Percentiles rank a stretch among this genome's conserved stretches.
Evolutionary conservation across 2,329 filamentous ascomycete genomes (phyloP).

Genomic region (Alternaria conjuncta): DNA sequence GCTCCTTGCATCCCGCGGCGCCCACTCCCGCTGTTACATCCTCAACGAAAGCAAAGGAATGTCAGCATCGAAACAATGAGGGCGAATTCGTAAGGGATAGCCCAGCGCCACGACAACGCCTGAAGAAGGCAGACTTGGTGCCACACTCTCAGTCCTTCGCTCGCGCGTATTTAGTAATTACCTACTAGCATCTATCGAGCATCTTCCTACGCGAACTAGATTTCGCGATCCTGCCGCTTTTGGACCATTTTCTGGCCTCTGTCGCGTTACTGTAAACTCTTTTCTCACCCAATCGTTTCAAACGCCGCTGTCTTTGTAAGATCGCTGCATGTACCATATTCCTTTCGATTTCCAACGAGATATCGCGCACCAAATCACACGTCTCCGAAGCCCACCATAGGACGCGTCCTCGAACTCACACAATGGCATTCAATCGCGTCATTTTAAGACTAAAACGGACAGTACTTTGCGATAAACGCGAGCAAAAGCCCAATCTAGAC

Average conservation of each 20-base stretch:
- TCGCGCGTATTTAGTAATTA: neutral
- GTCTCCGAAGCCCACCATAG: neutral
- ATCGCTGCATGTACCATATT: neutral
- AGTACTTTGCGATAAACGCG: neutral
- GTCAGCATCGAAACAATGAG: constrained; percentile 29
- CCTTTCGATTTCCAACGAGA: neutral
- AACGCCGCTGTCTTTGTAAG: neutral
- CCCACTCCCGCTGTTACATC: constrained; percentile 8
- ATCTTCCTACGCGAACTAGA: neutral
- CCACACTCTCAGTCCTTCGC: neutral
- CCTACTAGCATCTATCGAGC: neutral
- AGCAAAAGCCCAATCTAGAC: neutral
- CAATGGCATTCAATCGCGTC: neutral
- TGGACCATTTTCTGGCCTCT: neutral
- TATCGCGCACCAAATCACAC: neutral
- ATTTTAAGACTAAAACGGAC: neutral
- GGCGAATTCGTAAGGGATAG: constrained; percentile 41
- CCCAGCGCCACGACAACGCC: constrained; percentile 21
- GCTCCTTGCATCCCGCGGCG: constrained; percentile 2
- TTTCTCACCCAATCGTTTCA: neutral
- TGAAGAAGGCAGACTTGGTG: constrained; percentile 28
- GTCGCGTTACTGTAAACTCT: constrained; percentile 1
- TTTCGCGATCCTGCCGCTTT: neutral
- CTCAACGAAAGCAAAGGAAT: constrained; percentile 30
- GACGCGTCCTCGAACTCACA: neutral